Base-by-base conservation (phyloP, 2,329 filamentous ascomycete species). In the Colletotrichum lini region DNA sequence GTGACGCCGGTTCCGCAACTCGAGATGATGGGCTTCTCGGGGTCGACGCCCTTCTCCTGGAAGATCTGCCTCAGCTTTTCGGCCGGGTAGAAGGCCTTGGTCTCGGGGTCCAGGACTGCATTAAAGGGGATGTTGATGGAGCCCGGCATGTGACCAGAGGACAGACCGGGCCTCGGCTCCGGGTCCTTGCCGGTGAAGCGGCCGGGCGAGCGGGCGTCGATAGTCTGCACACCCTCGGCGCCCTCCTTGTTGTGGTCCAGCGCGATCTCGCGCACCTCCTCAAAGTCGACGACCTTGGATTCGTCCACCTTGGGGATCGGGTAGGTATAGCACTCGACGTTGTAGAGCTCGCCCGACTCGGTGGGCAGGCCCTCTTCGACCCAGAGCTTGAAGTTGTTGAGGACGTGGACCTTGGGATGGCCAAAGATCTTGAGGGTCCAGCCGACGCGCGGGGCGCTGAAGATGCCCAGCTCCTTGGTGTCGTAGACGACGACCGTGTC, bases 311-410 rank as follows among this genome's bases (percentile, higher is more conserved):
- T 85, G 3, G 90, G 90, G 66, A 92, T 92, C 2, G 88, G 89
- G 72, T 92, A 92, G 1, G 86, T 84, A 73, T 87, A 89, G 78
- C 90, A 91, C 77, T 92, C 90, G 54, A 92, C 88, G 67, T 84
- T 90, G 81, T 90, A 92, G 63, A 93, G 82, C 80, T 93, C 84
- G 62, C 96, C 95, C n/a, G 90, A 91, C 83, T 98, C 95, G 0
- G 92, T 93, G 0, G 95, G 93, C 74, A 91, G 89, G 1, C 93
- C 94, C 78, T 97, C 87, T 44, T 96, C 93, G 2, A 96, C 91
- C 94, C 95, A 99, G n/a, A 93, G 83, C 80, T 92, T 93, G 84
- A 98, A 99, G 84, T 99, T 99, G 84, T 99, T 97, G 66, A 99
- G 84, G 21, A 99, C 83, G 80, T 98, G 95, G 16, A 99, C 96